Evolutionary conservation across 2,329 filamentous ascomycete species (phyloP).

Genomic region (Epichloe uncinata): DNA sequence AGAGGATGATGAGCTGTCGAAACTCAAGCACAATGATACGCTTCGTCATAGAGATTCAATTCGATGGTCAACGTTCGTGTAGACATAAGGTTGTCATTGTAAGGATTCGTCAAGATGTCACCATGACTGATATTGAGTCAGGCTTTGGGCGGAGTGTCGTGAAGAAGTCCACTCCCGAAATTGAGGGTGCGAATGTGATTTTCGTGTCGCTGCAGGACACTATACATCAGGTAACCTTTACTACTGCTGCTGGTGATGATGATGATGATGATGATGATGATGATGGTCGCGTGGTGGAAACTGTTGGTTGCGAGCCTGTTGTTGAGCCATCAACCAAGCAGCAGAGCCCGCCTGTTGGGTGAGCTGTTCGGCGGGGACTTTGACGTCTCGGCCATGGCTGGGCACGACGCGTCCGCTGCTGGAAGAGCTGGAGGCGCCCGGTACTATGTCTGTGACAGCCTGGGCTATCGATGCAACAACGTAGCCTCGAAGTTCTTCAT

Average conservation of each 20-base stretch:
- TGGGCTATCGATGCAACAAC: constrained; percentile 62
- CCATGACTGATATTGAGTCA: background rate
- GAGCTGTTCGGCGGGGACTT: constrained; percentile 47
- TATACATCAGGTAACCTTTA: background rate
- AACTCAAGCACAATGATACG: background rate
- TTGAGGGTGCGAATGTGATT: background rate
- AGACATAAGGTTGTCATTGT: background rate
- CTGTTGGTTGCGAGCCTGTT: constrained; percentile 26
- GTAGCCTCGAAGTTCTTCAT: constrained; percentile 60
- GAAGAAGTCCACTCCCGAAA: background rate
- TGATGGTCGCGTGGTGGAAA: constrained; percentile 33
- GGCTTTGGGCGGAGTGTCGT: background rate
- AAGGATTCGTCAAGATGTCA: constrained; percentile 3
- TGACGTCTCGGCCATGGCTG: constrained; percentile 36
- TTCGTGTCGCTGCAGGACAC: background rate
- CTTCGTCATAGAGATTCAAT: background rate
- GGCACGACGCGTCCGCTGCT: constrained; percentile 6
- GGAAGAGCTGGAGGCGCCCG: constrained; percentile 26
- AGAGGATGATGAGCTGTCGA: background rate
- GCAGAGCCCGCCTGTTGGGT: constrained; percentile 35
- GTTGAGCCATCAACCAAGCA: constrained; percentile 37
- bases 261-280: constrained; percentile 21
- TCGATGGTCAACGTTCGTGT: background rate
- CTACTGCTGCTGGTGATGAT: constrained; percentile 19
- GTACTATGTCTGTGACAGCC: constrained; percentile 55